A percentile compares a stretch with the other conserved stretches of the same genome.
Evolutionary conservation across 306 rosid genomes (phyloP).

Genomic region (Cyamopsis tetragonoloba): DNA sequence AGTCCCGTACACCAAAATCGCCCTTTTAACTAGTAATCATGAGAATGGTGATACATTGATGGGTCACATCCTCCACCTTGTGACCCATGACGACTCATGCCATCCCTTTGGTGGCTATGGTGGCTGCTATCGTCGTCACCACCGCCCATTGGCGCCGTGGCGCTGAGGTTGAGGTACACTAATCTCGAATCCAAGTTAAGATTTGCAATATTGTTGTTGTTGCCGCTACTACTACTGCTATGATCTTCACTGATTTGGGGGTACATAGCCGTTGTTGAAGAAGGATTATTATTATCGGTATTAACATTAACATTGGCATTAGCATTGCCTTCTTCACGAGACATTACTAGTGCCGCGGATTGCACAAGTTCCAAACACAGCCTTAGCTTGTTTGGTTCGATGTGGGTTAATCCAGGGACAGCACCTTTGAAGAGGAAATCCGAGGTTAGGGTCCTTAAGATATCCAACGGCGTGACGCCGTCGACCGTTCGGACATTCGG

Average conservation of each 20-base stretch:
- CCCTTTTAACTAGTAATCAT: conserved; percentile 45
- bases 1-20: too few relatives aligned
- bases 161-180: conserved; percentile 92
- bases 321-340: conserved; percentile 72
- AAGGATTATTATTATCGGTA: not conserved
- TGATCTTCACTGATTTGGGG: conserved; percentile 63
- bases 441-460: conserved; percentile 93
- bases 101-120: conserved; percentile 33
- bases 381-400: conserved; percentile 90
- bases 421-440: conserved; percentile 98
- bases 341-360: conserved; percentile 86
- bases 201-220: conserved; percentile 37
- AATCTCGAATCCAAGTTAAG: conserved; percentile 71
- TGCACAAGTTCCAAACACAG: conserved; percentile 89
- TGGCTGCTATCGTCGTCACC: conserved; percentile 31
- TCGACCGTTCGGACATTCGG: conserved; percentile 82
- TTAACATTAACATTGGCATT: not conserved
- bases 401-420: conserved; percentile 84
- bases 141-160: conserved; percentile 39
- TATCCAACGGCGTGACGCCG: conserved; percentile 75
- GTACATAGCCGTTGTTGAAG: conserved; percentile 47
- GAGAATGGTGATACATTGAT: conserved; percentile 62
- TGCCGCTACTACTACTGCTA: conserved; percentile 33
- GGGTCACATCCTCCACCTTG: conserved; percentile 26
- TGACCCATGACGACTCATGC: conserved; percentile 17